Conservation (phyloP, 352 stramenopile genomes). For the Phytophthora pinifolia region DNA sequence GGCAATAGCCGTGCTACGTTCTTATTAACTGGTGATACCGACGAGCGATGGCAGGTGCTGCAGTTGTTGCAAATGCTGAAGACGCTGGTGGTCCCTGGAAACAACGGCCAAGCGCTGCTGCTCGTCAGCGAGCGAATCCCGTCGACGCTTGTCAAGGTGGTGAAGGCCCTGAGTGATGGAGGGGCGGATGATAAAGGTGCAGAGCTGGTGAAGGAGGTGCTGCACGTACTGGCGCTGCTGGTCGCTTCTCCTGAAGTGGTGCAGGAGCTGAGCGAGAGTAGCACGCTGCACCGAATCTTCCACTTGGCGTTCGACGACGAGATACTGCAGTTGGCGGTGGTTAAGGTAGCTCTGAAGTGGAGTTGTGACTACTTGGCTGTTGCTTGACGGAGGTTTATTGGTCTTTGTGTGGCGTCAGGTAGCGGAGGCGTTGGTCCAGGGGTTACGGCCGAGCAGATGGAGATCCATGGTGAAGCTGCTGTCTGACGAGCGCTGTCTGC, state of each 20-base stretch:
- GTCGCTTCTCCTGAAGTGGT: slow-evolving; percentile 42
- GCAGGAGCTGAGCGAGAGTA: slow-evolving; percentile 50
- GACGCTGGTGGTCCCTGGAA: background rate
- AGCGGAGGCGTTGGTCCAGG: slow-evolving; percentile 27
- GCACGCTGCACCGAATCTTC: slow-evolving; percentile 56
- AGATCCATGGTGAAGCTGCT: slow-evolving; percentile 31
- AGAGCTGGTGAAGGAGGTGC: slow-evolving; percentile 21
- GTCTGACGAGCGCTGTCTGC: slow-evolving; percentile 28
- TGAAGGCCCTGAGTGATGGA: slow-evolving; percentile 39
- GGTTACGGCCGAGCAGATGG: slow-evolving; percentile 19
- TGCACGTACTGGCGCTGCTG: slow-evolving; percentile 33
- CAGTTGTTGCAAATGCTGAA: slow-evolving; percentile 6
- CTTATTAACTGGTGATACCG: slow-evolving; percentile 6
- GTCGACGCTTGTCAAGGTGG: slow-evolving; percentile 53
- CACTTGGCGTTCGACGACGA: slow-evolving; percentile 33
- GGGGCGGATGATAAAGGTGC: background rate
- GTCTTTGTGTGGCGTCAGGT: slow-evolving; percentile 22
- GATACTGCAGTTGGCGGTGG: slow-evolving; percentile 13
- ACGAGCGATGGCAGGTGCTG: slow-evolving; percentile 10
- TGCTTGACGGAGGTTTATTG: background rate
- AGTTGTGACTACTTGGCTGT: background rate
- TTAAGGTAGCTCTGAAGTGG: slow-evolving; percentile 16
- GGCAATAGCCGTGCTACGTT: slow-evolving; percentile 14
- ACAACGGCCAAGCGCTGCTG: slow-evolving; percentile 29
- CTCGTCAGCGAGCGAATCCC: slow-evolving; percentile 52